A percentile compares a stretch with the other conserved stretches of the same genome.
These are phyloP conservation scores for Hypsizygus ulmarius DNA, from an alignment of 1,284 basidiomycete species.

Conservation along the genomic window DNA sequence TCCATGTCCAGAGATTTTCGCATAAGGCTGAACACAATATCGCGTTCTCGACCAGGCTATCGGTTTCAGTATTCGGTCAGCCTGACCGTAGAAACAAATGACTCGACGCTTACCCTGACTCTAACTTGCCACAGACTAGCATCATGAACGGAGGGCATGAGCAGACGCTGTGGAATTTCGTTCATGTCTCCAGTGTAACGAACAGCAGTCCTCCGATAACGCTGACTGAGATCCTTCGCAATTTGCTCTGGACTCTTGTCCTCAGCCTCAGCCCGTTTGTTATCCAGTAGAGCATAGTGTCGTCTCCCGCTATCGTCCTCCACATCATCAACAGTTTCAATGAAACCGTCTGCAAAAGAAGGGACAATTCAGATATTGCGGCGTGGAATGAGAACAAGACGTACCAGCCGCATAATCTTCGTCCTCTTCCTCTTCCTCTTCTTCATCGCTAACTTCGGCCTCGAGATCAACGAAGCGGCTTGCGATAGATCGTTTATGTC, in stretches of 20 bases:
- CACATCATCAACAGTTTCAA: constrained; percentile 73
- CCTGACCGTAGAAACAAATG: background rate
- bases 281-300: constrained; percentile 80
- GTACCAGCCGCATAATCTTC: constrained; percentile 72
- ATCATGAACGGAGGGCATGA: constrained; percentile 97
- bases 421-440: constrained; percentile 94
- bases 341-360: constrained; percentile 67
- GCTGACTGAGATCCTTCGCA: constrained; percentile 80
- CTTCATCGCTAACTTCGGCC: constrained; percentile 92
- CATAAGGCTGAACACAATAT: constrained; percentile 93
- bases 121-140: constrained; percentile 95
- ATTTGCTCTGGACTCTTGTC: constrained; percentile 87
- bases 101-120: constrained; percentile 71
- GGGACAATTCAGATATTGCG: constrained; percentile 10
- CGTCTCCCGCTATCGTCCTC: constrained; percentile 66
- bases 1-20: constrained; percentile 85
- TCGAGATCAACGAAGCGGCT: constrained; percentile 94
- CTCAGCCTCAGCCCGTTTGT: constrained; percentile 66
- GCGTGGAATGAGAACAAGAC: constrained; percentile 17
- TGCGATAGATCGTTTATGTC: constrained; percentile 59
- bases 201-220: constrained; percentile 69
- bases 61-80: background rate
- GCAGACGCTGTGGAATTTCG: constrained; percentile 89
- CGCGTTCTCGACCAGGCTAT: constrained; percentile 87
- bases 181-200: constrained; percentile 90